Evolutionary conservation across 169 alveolate species (phyloP).

Genomic region (Cryptosporidium andersoni): DNA sequence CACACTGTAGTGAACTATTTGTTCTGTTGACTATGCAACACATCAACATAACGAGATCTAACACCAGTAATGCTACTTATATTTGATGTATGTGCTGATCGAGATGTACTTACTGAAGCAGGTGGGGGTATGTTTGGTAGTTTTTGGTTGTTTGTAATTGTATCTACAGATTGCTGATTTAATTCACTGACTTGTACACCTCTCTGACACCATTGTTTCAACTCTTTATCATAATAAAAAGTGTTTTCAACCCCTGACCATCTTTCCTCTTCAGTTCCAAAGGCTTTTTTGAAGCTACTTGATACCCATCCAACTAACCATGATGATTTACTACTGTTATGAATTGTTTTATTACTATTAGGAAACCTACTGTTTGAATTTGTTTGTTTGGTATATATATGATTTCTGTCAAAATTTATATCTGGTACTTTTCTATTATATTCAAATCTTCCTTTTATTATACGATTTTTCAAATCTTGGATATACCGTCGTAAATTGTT

Average conservation of each 20-base stretch:
- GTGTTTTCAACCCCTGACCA: conserved; percentile 76
- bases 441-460: no score
- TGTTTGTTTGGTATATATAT: no score
- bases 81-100: neutral
- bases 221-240: conserved; percentile 70
- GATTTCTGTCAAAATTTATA: no score
- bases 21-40: conserved; percentile 1
- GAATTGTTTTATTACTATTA: neutral
- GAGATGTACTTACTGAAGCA: conserved; percentile 7
- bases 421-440: no score
- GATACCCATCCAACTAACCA: conserved; percentile 71
- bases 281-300: conserved; percentile 72
- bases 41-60: conserved; percentile 65
- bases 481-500: no score
- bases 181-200: conserved; percentile 47
- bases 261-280: conserved; percentile 72
- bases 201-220: conserved; percentile 73
- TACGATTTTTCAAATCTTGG: no score
- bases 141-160: neutral
- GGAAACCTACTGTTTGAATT: neutral
- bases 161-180: neutral
- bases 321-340: conserved; percentile 31
- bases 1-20: conserved; percentile 7
- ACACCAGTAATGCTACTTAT: conserved; percentile 4
- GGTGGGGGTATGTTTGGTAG: neutral